These are phyloP conservation scores for Salicornia ramosissima DNA, from an alignment of 148 eudicot species.

Conservation along the genomic window DNA sequence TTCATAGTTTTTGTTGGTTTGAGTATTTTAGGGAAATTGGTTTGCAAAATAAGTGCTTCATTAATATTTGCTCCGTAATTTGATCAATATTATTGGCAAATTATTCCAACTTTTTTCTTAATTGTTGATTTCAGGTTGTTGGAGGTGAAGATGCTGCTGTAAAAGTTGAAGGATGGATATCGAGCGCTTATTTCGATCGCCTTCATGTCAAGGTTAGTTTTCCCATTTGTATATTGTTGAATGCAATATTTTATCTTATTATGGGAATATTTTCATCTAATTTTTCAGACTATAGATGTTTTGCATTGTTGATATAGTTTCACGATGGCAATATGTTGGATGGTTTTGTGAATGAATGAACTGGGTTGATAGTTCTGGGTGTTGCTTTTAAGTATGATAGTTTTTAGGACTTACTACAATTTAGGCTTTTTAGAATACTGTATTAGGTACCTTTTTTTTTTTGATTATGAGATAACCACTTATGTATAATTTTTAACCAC, in stretches of 20 bases:
- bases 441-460: not conserved
- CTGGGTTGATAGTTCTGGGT: not conserved
- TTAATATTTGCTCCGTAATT: too few relatives aligned
- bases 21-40: not conserved
- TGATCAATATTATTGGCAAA: slow-evolving; percentile 9
- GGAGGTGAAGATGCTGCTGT: slow-evolving; percentile 82
- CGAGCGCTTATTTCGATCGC: slow-evolving; percentile 79
- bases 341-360: not conserved
- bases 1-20: not conserved
- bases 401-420: not conserved
- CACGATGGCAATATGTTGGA: not conserved
- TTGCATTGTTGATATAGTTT: not conserved
- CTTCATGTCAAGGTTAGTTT: slow-evolving; percentile 68
- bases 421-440: not conserved
- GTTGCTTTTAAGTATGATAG: not conserved
- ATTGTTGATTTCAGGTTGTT: slow-evolving; percentile 49
- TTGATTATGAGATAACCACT: not conserved
- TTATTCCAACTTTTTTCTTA: not conserved
- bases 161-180: slow-evolving; percentile 73
- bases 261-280: not conserved
- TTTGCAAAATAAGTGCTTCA: not conserved
- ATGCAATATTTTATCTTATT: not conserved
- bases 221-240: not conserved
- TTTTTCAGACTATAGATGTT: not conserved
- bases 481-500: too few relatives aligned